Evolutionary conservation across 1,284 basidiomycete genomes (phyloP), one percentile per base, ranked within the genome.

Genomic region (Austroboletus sp.): DNA sequence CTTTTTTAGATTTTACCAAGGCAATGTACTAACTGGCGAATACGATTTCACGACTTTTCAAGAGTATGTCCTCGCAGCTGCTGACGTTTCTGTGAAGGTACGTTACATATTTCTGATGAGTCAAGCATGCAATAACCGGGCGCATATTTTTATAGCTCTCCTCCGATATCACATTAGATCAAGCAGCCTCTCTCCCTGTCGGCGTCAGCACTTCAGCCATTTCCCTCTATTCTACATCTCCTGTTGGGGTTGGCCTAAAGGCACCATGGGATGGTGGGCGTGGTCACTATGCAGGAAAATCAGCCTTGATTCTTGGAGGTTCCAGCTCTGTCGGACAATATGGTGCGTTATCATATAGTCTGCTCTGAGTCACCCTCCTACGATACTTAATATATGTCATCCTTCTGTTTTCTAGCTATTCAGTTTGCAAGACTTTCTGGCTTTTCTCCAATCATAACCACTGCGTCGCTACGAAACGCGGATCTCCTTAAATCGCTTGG

Each of bases 281-380:
- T 0, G 51, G 32, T 23, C 33, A 49, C 3, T 62, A 58, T 36
- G 42, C 52, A 19, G 52, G 56, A 21, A 54, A 61, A 42, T 54
- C 68, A 3, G 47, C 62, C 16, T 41, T 72, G 15, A 54, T 71
- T n/a, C 45, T 70, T 17, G 68, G 66, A 13, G 70, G 70, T 3
- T 54, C 65, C 6, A 53, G 57, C 8, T 62, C 61, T 12, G 63
- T 70, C 15, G 70, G 70, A 4, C 59, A 67, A 53, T 69, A 57
- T 30, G 55, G 63, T 64, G 10, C 23, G 62, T 49, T 16, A 9
- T n/a, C 16, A 1, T 8, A 6, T 12, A 27, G 2, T 12, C 15
- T 19, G 1, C 15, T 33, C n/a, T 25, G 10, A 17, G 30, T 34
- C 8, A 42, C 15, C 21, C 37, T 36, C 29, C 26, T 27, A 6